Evolutionary conservation across 768 basidiomycete genomes (phyloP).

Genomic region (Lepiota venenata): DNA sequence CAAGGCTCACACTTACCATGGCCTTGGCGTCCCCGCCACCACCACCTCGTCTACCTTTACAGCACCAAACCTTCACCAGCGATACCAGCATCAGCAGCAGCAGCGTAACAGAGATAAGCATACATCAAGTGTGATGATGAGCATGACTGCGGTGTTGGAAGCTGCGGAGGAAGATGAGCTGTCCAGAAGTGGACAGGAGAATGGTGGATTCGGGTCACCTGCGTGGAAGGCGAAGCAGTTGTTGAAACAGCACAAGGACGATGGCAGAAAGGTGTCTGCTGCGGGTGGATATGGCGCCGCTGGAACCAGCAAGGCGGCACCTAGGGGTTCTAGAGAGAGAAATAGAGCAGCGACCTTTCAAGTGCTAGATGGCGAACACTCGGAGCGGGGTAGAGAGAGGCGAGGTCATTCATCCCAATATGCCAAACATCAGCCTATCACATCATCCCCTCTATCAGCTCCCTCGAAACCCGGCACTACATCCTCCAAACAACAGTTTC

Average conservation of each 20-base stretch:
- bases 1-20: slow-evolving; percentile 8
- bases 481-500: slow-evolving; percentile 1
- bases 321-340: not conserved
- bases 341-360: not conserved
- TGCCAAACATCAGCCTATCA: slow-evolving; percentile 7
- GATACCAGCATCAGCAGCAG: slow-evolving; percentile 6
- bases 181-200: slow-evolving; percentile 1
- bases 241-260: slow-evolving; percentile 2
- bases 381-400: slow-evolving; percentile 17
- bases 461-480: slow-evolving; percentile 1
- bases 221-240: slow-evolving; percentile 3
- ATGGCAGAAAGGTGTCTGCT: not conserved
- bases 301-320: not conserved
- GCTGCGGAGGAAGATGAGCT: slow-evolving; percentile 41
- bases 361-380: not conserved
- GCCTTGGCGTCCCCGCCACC: not conserved
- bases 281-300: not conserved
- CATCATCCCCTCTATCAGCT: slow-evolving; percentile 3
- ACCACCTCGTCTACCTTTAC: not conserved
- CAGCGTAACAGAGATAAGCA: slow-evolving; percentile 4
- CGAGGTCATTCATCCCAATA: slow-evolving; percentile 7
- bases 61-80: not conserved
- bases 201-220: not conserved
- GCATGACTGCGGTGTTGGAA: slow-evolving; percentile 51
- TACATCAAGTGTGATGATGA: slow-evolving; percentile 38